These are phyloP conservation scores for Silene vulgaris DNA, from an alignment of 179 eudicot genomes.

Conservation along the genomic window DNA sequence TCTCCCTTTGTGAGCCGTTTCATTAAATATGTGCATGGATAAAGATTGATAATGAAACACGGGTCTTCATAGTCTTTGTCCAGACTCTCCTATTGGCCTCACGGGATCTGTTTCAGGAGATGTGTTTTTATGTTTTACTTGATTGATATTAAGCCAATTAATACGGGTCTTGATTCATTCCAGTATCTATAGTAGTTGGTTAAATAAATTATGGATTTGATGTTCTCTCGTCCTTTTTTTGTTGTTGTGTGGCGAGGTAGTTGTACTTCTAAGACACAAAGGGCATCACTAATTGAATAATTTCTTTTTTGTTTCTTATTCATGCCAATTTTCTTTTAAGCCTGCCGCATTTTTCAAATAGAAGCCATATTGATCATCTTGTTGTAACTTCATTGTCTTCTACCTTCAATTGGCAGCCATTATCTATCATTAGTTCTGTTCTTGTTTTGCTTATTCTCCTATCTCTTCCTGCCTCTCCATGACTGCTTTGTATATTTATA, in stretches of 20 bases:
- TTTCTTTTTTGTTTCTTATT: not conserved
- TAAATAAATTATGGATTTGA: not conserved
- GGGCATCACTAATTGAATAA: not conserved
- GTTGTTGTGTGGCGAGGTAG: too few species aligned
- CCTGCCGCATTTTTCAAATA: not conserved
- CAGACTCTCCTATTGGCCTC: too few species aligned
- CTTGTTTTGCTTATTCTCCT: not conserved
- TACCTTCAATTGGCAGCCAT: conserved; percentile 6
- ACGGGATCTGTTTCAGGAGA: too few species aligned
- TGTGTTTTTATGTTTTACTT: too few species aligned
- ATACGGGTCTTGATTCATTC: too few species aligned
- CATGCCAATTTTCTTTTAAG: not conserved
- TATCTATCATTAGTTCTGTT: not conserved
- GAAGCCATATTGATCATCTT: not conserved
- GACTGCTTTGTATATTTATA: not conserved
- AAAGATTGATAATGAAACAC: not conserved
- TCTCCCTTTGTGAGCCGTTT: not conserved
- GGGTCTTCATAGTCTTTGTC: too few species aligned
- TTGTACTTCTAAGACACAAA: too few species aligned
- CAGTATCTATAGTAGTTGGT: not conserved
- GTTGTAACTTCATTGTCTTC: not conserved
- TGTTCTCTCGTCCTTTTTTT: too few species aligned
- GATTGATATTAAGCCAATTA: too few species aligned
- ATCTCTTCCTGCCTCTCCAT: not conserved
- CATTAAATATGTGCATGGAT: not conserved